Percentiles rank a stretch among this genome's conserved stretches.
Evolutionary conservation across 176 grass and related monocot genomes (phyloP).

Genomic region (Zizania latifolia): DNA sequence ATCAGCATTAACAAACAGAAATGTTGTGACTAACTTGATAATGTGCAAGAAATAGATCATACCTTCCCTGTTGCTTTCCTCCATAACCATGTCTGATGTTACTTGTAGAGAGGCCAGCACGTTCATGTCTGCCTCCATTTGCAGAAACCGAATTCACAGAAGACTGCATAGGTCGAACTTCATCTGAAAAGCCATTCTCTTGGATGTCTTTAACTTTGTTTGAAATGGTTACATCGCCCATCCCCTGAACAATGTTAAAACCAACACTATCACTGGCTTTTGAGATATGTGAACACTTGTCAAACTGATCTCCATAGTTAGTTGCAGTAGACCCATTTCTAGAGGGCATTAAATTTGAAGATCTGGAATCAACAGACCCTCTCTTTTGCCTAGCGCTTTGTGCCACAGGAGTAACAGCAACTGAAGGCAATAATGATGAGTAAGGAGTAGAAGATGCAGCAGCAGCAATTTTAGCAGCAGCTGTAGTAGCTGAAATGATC

Average conservation of each 20-base stretch:
- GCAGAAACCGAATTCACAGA: constrained; percentile 23
- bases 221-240: constrained; percentile 52
- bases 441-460: constrained; percentile 63
- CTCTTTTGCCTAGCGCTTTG: constrained; percentile 63
- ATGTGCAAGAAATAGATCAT: constrained; percentile 13
- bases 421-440: constrained; percentile 65
- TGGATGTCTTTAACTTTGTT: constrained; percentile 45
- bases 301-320: constrained; percentile 37
- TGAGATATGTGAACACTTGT: constrained; percentile 24
- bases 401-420: constrained; percentile 93
- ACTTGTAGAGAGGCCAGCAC: constrained; percentile 19
- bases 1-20: neutral
- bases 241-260: constrained; percentile 56
- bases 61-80: constrained; percentile 70
- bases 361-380: constrained; percentile 43
- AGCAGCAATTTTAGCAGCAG: constrained; percentile 92
- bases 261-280: constrained; percentile 14
- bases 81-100: constrained; percentile 53
- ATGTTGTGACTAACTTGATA: neutral
- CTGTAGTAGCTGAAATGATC: constrained; percentile 90
- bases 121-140: constrained; percentile 45
- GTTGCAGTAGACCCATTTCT: constrained; percentile 38
- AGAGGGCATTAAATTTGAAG: constrained; percentile 37
- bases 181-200: constrained; percentile 42
- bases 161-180: constrained; percentile 43